Percentiles rank a stretch among this genome's conserved stretches.
These are phyloP conservation scores for Sarocladium oryzae DNA, from an alignment of 2,329 filamentous ascomycete species.

Conservation along the genomic window DNA sequence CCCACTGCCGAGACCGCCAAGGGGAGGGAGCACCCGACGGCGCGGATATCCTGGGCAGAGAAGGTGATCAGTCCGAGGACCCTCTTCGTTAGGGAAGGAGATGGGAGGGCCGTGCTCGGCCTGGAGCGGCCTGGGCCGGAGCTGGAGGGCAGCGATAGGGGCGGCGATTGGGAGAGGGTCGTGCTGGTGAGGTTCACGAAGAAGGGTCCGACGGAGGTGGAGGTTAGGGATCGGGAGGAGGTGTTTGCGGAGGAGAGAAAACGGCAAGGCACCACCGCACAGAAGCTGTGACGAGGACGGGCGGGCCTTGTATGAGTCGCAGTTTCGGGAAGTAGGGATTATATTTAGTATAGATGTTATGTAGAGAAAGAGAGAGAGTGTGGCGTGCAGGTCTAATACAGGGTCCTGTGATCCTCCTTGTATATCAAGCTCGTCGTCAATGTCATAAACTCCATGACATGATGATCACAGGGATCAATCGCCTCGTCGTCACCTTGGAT, in stretches of 20 bases:
- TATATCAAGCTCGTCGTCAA: too few species aligned
- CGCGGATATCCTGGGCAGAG: conserved; percentile 47
- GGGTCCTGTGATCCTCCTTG: too few species aligned
- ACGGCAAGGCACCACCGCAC: conserved; percentile 14
- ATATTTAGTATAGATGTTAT: too few species aligned
- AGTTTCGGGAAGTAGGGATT: too few species aligned
- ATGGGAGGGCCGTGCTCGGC: conserved; percentile 44
- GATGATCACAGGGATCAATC: neutral
- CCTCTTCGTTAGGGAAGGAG: conserved; percentile 36
- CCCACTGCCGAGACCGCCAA: conserved; percentile 35
- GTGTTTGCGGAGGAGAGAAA: conserved; percentile 40
- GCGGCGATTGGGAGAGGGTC: conserved; percentile 54
- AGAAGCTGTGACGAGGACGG: conserved; percentile 19
- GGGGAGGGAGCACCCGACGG: conserved; percentile 32
- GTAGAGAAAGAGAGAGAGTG: too few species aligned
- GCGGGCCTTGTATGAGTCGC: neutral
- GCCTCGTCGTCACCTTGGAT: neutral
- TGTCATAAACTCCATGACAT: too few species aligned
- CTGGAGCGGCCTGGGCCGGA: conserved; percentile 54
- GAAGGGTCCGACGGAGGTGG: conserved; percentile 44
- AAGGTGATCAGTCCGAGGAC: conserved; percentile 54
- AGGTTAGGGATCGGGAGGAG: conserved; percentile 44
- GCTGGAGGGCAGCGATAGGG: conserved; percentile 37
- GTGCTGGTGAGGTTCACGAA: conserved; percentile 48
- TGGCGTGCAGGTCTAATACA: too few species aligned